Conservation (phyloP, 495 filamentous ascomycete species). For the Penicillium roqueforti region DNA sequence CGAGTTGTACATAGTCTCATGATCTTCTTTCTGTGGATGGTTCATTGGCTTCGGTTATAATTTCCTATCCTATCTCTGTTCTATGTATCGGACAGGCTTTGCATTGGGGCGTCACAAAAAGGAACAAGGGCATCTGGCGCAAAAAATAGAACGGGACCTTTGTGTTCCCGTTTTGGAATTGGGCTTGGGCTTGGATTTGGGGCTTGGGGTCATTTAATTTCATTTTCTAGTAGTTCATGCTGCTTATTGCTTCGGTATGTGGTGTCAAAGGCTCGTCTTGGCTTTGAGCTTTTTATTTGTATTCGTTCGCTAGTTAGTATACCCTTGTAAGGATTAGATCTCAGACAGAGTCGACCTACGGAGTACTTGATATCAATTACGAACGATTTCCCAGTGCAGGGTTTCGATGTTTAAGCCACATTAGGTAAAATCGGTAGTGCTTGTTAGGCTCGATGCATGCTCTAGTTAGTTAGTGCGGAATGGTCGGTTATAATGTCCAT, state of each 20-base stretch:
- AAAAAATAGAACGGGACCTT: not conserved
- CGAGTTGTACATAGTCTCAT: conserved; percentile 6
- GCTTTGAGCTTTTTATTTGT: not conserved
- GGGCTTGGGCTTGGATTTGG: not conserved
- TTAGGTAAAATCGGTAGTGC: not conserved
- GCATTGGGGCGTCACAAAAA: not conserved
- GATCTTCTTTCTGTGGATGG: not conserved
- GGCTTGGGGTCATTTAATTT: not conserved
- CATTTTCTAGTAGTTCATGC: not conserved
- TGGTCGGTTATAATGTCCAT: not conserved
- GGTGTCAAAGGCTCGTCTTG: not conserved
- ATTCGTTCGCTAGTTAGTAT: not conserved
- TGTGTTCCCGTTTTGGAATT: not conserved
- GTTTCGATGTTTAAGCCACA: not conserved
- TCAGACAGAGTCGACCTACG: not conserved
- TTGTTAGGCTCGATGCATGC: not conserved
- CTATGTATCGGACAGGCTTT: conserved; percentile 1
- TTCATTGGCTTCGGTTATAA: not conserved
- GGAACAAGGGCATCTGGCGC: not conserved
- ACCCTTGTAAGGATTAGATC: not conserved
- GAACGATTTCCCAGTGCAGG: not conserved
- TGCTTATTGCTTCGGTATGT: not conserved
- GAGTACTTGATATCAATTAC: not conserved
- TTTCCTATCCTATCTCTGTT: not conserved
- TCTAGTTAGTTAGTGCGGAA: not conserved